Conservation (phyloP, 140 eudicot genomes). For the Anethum foeniculum region DNA sequence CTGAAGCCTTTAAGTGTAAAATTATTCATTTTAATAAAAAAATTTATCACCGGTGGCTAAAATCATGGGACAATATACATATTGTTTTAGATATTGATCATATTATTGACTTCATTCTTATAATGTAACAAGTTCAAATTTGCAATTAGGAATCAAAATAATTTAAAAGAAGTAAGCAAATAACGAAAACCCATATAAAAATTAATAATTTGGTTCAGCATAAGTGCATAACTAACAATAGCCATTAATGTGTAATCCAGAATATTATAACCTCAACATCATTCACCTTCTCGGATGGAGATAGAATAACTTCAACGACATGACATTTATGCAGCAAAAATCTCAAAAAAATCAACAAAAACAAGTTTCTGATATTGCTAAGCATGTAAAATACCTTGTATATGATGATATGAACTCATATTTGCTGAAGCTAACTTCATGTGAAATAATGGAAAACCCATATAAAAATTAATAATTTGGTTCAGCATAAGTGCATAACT, state of each 20-base stretch:
- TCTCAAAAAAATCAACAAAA: not conserved
- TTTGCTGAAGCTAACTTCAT: constrained; percentile 92
- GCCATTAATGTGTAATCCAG: not conserved
- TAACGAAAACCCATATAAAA: not conserved
- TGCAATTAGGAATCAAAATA: not conserved
- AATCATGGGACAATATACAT: not conserved
- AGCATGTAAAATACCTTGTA: constrained; percentile 56
- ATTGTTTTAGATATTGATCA: not conserved
- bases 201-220: not conserved
- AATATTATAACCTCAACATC: not conserved
- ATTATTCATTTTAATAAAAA: too few relatives aligned
- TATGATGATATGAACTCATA: constrained; percentile 91
- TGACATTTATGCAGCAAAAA: not conserved
- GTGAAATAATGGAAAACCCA: constrained; percentile 20
- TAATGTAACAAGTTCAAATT: not conserved
- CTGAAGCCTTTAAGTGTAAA: not conserved
- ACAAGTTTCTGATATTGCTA: not conserved
- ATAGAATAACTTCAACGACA: not conserved
- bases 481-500: not conserved
- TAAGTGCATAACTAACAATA: not conserved
- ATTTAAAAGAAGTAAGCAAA: not conserved
- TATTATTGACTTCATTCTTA: not conserved
- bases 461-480: not conserved
- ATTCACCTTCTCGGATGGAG: not conserved
- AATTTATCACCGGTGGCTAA: not conserved